Percentiles rank a stretch among this genome's conserved stretches.
phyloP scores from a whole-genome alignment of 2,329 filamentous ascomycete genomes.

The Byssothecium circinans region DNA sequence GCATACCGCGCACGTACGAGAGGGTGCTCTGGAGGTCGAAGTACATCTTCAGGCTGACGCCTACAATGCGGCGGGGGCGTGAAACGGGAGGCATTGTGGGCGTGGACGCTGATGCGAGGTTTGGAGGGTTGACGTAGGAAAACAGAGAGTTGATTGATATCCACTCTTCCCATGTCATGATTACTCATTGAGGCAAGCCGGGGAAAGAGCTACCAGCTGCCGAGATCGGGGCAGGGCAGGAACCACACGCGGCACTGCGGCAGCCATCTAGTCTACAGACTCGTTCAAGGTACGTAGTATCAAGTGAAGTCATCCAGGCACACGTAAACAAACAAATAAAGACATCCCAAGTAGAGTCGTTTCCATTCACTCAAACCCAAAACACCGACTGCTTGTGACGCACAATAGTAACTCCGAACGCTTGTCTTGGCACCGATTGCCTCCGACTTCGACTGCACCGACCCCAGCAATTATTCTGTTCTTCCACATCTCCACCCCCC shows the following conservation, averaged over 20 bases:
- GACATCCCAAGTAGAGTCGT: too few relatives aligned
- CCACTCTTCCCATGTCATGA: not conserved
- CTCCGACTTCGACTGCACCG: constrained; percentile 7
- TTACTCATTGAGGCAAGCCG: constrained; percentile 23
- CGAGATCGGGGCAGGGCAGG: constrained; percentile 18
- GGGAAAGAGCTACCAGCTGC: constrained; percentile 1
- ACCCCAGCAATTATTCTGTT: constrained; percentile 27
- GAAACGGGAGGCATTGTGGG: constrained; percentile 34
- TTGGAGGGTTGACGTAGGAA: not conserved
- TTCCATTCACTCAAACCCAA: too few relatives aligned
- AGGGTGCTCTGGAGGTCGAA: constrained; percentile 67
- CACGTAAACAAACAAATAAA: too few relatives aligned
- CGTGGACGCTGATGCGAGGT: not conserved
- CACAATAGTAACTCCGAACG: not conserved
- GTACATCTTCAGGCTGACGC: constrained; percentile 79
- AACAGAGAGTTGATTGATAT: too few relatives aligned
- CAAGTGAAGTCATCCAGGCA: too few relatives aligned
- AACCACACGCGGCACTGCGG: too few relatives aligned
- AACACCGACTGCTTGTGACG: not conserved
- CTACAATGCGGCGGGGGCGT: constrained; percentile 64
- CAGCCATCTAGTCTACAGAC: too few relatives aligned
- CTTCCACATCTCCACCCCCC: constrained; percentile 12
- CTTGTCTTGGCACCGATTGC: constrained; percentile 12
- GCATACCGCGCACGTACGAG: constrained; percentile 49
- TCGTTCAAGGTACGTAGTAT: too few relatives aligned